Base-by-base conservation (phyloP, 129 eudicot genomes). In the Rutidosis leptorrhynchoides region DNA sequence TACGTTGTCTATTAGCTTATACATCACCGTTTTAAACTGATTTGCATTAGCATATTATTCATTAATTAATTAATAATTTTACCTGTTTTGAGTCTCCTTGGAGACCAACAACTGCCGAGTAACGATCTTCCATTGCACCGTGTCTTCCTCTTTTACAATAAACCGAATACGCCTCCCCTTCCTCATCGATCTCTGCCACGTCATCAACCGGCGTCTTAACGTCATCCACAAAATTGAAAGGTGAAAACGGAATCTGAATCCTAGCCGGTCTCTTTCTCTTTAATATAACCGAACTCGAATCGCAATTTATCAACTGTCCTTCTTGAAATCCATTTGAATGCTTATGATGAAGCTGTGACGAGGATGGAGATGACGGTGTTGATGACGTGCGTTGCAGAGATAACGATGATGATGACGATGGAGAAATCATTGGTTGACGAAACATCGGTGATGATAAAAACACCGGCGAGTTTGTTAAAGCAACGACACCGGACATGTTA, bases 51-150 rank as follows among this genome's bases (percentile, higher is more conserved):
- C 32, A 29, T 3, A 29, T 7, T 29, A 29, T 29, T 29, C 0
- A 29, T 14, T 35, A 5, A 2, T 35, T 11, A 35, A 10, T 11
- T 40, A 40, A 40, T 11, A 40, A 52, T 26, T 19, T 66, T 69
- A 91, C 97, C 96, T 91, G 96, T 65, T 91, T 84, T 3, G 90
- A 79, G 66, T 81, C 89, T n/a, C 84, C 90, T 57, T 74, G 69
- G 1, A 77, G 53, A 35, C 62, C 80, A 79, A 83, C 75, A 29
- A 81, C 66, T 4, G 85, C 88, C 0, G 90, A 78, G 62, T 77
- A 81, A 11, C 97, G 83, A 74, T 91, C 97, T 76, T 87, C 96
- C 88, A 91, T 76, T 21, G 29, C 70, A 19, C 87, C 79, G 49
- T 85, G 76, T 74, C 67, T 91, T 27, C 96, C 97, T 72, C 81